Conservation (phyloP, 1,284 basidiomycete genomes). For the Peniophora sp. region DNA sequence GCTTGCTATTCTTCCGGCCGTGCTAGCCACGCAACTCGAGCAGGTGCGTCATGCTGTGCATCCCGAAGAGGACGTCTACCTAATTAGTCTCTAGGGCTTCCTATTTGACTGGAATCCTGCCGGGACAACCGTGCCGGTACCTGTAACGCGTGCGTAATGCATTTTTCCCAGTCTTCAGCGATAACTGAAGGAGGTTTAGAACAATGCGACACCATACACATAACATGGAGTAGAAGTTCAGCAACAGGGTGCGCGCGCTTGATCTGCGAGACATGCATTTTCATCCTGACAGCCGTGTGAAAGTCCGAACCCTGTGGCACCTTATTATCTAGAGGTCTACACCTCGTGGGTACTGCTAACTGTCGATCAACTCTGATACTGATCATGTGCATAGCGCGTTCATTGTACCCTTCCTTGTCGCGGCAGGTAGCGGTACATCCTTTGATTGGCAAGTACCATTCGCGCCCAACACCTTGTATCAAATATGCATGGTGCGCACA, state of each 20-base stretch:
- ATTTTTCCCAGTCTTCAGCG: constrained; percentile 5
- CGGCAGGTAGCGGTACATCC: constrained; percentile 35
- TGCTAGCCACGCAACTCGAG: too few species aligned
- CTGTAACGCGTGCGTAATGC: constrained; percentile 33
- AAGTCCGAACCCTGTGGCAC: constrained; percentile 47
- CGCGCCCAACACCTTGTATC: constrained; percentile 51
- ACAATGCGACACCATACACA: constrained; percentile 48
- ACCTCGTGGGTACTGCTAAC: constrained; percentile 39
- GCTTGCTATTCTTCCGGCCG: too few species aligned
- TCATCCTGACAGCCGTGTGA: not conserved
- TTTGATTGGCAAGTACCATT: constrained; percentile 54
- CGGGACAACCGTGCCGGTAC: constrained; percentile 35
- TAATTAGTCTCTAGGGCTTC: constrained; percentile 32
- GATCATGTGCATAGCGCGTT: constrained; percentile 26
- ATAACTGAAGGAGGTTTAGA: constrained; percentile 18
- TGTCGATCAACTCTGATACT: not conserved
- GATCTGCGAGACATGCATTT: not conserved
- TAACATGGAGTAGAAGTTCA: constrained; percentile 37
- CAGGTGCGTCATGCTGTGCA: too few species aligned
- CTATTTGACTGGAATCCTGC: constrained; percentile 39
- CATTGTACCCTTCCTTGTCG: constrained; percentile 43
- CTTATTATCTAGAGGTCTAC: constrained; percentile 54
- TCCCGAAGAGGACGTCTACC: too few species aligned
- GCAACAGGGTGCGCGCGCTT: constrained; percentile 34
- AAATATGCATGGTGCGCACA: constrained; percentile 53